Percentiles rank a stretch among this genome's conserved stretches.
phyloP scores from a whole-genome alignment of 164 flowering plant species.

The Buxus sempervirens region DNA sequence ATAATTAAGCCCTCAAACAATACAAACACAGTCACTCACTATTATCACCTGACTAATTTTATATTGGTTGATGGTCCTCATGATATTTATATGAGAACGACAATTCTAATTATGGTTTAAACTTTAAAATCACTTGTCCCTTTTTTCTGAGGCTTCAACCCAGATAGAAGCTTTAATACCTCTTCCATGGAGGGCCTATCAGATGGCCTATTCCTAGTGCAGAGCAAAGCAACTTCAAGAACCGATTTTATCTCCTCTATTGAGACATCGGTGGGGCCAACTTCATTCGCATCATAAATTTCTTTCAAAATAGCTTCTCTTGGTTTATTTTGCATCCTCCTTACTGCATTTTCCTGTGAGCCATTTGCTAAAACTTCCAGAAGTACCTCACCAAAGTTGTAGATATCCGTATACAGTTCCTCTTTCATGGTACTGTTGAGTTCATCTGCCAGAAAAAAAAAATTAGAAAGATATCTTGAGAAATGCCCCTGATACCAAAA shows the following conservation, averaged over 20 bases:
- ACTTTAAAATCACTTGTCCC: slow-evolving; percentile 4
- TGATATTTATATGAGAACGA: background rate
- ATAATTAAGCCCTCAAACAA: background rate
- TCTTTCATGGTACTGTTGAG: slow-evolving; percentile 32
- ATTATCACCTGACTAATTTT: background rate
- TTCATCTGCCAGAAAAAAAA: slow-evolving; percentile 35
- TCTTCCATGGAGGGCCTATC: slow-evolving; percentile 79
- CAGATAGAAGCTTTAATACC: slow-evolving; percentile 52
- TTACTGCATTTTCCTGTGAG: slow-evolving; percentile 39
- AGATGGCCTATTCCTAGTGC: slow-evolving; percentile 50
- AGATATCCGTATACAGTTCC: slow-evolving; percentile 57
- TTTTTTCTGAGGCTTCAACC: slow-evolving; percentile 27
- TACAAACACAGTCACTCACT: background rate
- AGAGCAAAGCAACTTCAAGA: slow-evolving; percentile 63
- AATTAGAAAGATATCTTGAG: background rate
- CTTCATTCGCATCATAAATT: slow-evolving; percentile 44
- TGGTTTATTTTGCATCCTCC: slow-evolving; percentile 39
- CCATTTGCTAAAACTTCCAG: slow-evolving; percentile 76
- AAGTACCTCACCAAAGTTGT: slow-evolving; percentile 70
- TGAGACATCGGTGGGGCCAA: slow-evolving; percentile 20
- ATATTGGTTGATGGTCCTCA: background rate
- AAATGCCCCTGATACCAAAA: background rate
- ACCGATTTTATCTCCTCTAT: slow-evolving; percentile 52
- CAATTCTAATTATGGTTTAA: background rate
- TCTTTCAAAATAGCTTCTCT: slow-evolving; percentile 54